phyloP scores from a whole-genome alignment of 2,329 filamentous ascomycete genomes.

The Stachybotrys chartarum region DNA sequence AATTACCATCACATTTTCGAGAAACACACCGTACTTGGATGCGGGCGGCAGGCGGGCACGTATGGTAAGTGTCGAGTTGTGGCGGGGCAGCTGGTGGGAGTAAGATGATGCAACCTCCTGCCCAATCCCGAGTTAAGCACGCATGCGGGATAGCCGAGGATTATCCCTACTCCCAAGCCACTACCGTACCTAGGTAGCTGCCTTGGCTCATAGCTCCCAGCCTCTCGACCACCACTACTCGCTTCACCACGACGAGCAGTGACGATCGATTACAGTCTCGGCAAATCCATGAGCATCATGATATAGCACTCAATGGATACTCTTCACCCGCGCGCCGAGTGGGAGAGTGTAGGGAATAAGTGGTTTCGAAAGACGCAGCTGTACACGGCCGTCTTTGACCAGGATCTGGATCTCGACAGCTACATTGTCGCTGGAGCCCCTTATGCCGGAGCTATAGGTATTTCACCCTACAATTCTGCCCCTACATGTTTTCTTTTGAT shows the following conservation, averaged over 20 bases:
- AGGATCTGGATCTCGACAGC: conserved; percentile 90
- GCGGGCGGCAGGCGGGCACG: neutral
- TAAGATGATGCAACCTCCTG: neutral
- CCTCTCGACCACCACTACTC: neutral
- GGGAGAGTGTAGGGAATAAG: conserved; percentile 86
- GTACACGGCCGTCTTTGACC: conserved; percentile 89
- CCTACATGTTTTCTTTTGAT: neutral
- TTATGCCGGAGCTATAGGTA: conserved; percentile 90
- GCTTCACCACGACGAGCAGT: neutral
- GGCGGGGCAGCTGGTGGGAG: conserved; percentile 5
- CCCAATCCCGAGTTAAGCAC: neutral
- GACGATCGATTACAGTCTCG: neutral
- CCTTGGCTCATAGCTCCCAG: neutral
- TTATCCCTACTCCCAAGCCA: conserved; percentile 13
- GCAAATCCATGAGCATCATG: conserved; percentile 11
- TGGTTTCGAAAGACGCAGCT: conserved; percentile 95
- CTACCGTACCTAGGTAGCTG: conserved; percentile 9
- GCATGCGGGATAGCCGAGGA: conserved; percentile 17
- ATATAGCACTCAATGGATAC: conserved; percentile 42
- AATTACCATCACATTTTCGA: too few relatives aligned
- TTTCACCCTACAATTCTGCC: neutral
- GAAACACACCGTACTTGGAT: neutral
- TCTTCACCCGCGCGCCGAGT: conserved; percentile 71
- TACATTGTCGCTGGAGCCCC: conserved; percentile 87
- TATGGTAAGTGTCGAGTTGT: neutral